Conservation (phyloP, 345 rosid species). For the Rhizophora apiculata region DNA sequence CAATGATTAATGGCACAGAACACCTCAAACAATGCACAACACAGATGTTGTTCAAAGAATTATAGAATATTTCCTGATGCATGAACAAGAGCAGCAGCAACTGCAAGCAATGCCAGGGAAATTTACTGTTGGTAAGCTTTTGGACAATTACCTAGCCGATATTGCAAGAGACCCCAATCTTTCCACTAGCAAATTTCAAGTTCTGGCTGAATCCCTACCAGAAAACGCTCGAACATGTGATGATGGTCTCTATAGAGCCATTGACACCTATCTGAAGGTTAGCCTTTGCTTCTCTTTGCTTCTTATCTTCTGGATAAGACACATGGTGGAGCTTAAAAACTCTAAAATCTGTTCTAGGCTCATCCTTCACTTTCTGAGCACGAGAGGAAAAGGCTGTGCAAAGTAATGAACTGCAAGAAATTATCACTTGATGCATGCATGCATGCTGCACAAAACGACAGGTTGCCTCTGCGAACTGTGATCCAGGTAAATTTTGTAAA, state of each 20-base stretch:
- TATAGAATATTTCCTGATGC: constrained; percentile 72
- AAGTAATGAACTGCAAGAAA: constrained; percentile 67
- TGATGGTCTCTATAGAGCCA: constrained; percentile 90
- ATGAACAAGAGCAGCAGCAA: constrained; percentile 68
- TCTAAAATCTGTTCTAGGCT: constrained; percentile 40
- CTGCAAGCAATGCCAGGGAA: constrained; percentile 40
- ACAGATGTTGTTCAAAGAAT: constrained; percentile 68
- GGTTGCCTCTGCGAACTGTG: constrained; percentile 76
- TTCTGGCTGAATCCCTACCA: constrained; percentile 72
- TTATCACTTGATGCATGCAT: constrained; percentile 82
- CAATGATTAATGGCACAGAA: constrained; percentile 37
- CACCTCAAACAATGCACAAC: constrained; percentile 64
- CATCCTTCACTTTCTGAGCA: constrained; percentile 71
- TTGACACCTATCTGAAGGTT: constrained; percentile 90
- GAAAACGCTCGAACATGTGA: constrained; percentile 61
- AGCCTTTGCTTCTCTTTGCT: constrained; percentile 8
- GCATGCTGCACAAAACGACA: constrained; percentile 93
- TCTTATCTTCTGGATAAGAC: background rate
- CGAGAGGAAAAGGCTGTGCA: constrained; percentile 70
- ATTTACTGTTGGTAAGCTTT: constrained; percentile 59
- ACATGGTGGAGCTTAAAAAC: background rate
- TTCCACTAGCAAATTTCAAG: constrained; percentile 71
- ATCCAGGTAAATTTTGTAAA: constrained; percentile 58
- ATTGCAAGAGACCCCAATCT: constrained; percentile 78
- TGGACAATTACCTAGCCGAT: constrained; percentile 77